phyloP scores from a whole-genome alignment of 192 early-diverging fungal genomes.

The Geosiphon pyriformis region DNA sequence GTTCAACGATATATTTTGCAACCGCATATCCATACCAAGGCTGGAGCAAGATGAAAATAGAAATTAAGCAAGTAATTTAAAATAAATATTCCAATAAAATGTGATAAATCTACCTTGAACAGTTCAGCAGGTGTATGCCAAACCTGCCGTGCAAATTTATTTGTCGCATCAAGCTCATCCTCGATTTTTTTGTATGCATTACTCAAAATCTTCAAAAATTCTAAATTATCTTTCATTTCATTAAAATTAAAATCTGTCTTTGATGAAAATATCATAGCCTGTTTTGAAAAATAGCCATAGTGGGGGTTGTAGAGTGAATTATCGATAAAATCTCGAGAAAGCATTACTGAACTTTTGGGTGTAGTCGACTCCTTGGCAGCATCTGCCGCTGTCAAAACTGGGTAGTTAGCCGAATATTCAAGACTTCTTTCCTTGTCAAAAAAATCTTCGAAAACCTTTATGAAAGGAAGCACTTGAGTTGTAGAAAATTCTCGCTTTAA shows the following conservation, averaged over 20 bases:
- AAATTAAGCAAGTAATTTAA: slow-evolving; percentile 4
- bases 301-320: slow-evolving; percentile 92
- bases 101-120: slow-evolving; percentile 57
- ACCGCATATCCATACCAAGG: slow-evolving; percentile 91
- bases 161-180: slow-evolving; percentile 66
- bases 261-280: slow-evolving; percentile 77
- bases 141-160: slow-evolving; percentile 77
- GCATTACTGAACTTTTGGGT: slow-evolving; percentile 61
- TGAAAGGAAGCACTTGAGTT: too few relatives aligned
- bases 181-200: slow-evolving; percentile 78
- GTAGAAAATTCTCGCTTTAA: too few relatives aligned
- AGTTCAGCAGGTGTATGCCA: slow-evolving; percentile 99
- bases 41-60: too few relatives aligned
- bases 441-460: too few relatives aligned
- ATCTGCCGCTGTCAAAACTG: slow-evolving; percentile 45
- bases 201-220: slow-evolving; percentile 68
- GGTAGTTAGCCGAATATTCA: slow-evolving; percentile 32
- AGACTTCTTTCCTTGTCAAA: not conserved
- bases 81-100: not conserved
- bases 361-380: slow-evolving; percentile 31
- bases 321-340: slow-evolving; percentile 87
- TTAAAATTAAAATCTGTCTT: slow-evolving; percentile 58
- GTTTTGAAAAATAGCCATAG: slow-evolving; percentile 97
- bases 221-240: slow-evolving; percentile 59
- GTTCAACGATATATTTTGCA: slow-evolving; percentile 79